A percentile compares a stretch with the other conserved stretches of the same genome.
These are phyloP conservation scores for Fagopyrum esculentum DNA, from an alignment of 148 eudicot species.

Conservation along the genomic window DNA sequence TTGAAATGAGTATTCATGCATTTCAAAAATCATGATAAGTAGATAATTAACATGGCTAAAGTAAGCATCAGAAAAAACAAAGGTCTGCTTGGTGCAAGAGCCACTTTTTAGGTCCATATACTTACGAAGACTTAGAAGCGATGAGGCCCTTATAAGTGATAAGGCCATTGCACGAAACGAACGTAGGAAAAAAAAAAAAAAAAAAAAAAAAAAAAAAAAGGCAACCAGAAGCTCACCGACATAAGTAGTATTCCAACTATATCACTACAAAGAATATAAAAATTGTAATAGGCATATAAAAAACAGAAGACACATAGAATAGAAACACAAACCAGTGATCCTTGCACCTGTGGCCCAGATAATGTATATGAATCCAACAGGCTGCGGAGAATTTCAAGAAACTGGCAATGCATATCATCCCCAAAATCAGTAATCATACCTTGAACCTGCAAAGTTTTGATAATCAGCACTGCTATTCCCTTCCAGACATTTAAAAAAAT, in stretches of 20 bases:
- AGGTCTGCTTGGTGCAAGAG: no score
- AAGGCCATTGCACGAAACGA: no score
- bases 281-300: no score
- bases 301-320: background rate
- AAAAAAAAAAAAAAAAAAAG: no score
- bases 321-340: slow-evolving; percentile 12
- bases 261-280: background rate
- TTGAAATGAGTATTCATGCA: background rate
- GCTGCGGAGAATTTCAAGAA: slow-evolving; percentile 87
- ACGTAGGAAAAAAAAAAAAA: no score
- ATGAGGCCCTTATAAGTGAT: no score
- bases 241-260: background rate
- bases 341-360: slow-evolving; percentile 69
- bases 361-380: slow-evolving; percentile 66
- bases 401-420: slow-evolving; percentile 96
- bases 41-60: background rate
- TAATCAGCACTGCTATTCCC: slow-evolving; percentile 3
- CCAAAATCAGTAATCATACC: slow-evolving; percentile 92
- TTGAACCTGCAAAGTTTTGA: slow-evolving; percentile 54
- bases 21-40: background rate
- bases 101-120: no score
- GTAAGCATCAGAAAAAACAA: no score
- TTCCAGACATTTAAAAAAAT: background rate
- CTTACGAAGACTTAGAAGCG: no score
- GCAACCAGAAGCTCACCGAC: background rate